Percentiles rank a stretch among this genome's conserved stretches.
Conservation (phyloP, 208 protist species). For the Wallacemonas sp. region DNA sequence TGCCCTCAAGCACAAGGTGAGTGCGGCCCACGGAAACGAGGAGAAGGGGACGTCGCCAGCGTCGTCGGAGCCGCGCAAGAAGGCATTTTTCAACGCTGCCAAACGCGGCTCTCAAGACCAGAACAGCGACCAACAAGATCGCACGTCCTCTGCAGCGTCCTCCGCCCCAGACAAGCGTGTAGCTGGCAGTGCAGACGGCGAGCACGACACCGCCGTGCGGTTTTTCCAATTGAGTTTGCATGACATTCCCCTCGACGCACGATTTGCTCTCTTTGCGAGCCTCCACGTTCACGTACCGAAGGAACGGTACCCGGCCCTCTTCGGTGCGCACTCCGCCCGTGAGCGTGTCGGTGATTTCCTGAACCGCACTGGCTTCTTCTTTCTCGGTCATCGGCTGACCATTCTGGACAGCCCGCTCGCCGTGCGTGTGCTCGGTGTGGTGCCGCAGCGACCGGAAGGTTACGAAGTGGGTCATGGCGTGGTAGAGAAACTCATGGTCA, state of each 20-base stretch:
- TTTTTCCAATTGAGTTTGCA: neutral
- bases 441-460: constrained; percentile 1
- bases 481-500: constrained; percentile 54
- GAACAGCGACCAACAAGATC: too few relatives aligned
- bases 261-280: neutral
- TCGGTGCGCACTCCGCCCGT: neutral
- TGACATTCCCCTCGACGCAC: constrained; percentile 4
- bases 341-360: neutral
- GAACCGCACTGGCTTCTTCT: constrained; percentile 1
- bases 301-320: constrained; percentile 7
- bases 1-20: constrained; percentile 1
- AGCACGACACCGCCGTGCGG: neutral
- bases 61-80: neutral
- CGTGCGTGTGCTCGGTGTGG: neutral
- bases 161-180: too few relatives aligned
- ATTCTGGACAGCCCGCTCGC: neutral
- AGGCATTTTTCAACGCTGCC: neutral
- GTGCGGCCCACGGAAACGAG: too few relatives aligned
- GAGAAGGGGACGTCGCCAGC: neutral
- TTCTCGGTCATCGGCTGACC: neutral
- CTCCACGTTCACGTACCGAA: constrained; percentile 1
- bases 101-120: neutral
- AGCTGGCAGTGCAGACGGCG: too few relatives aligned
- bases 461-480: constrained; percentile 1
- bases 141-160: too few relatives aligned